Evolutionary conservation across 2,329 filamentous ascomycete genomes (phyloP).

Genomic region (Colletotrichum coccodes): DNA sequence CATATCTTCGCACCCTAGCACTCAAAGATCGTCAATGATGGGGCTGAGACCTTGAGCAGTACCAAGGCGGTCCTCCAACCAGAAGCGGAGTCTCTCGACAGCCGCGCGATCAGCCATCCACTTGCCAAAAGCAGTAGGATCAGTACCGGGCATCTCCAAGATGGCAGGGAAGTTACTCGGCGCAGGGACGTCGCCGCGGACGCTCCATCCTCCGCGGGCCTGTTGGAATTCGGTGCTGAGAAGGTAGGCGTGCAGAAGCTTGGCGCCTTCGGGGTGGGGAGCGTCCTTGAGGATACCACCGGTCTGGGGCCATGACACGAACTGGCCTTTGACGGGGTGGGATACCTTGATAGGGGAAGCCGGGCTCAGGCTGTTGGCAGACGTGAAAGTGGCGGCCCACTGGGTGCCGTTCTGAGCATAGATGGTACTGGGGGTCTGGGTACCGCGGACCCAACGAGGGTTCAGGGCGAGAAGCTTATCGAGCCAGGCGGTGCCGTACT

Average conservation of each 20-base stretch:
- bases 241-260: slow-evolving; percentile 59
- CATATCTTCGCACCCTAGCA: no score
- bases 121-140: slow-evolving; percentile 48
- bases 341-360: slow-evolving; percentile 36
- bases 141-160: slow-evolving; percentile 43
- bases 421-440: slow-evolving; percentile 51
- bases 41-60: slow-evolving; percentile 53
- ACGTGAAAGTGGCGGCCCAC: slow-evolving; percentile 47
- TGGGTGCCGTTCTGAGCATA: slow-evolving; percentile 41
- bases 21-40: slow-evolving; percentile 31
- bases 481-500: slow-evolving; percentile 58
- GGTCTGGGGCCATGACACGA: slow-evolving; percentile 59
- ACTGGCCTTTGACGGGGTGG: slow-evolving; percentile 49
- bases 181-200: slow-evolving; percentile 45
- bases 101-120: slow-evolving; percentile 53
- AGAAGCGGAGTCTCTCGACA: slow-evolving; percentile 54
- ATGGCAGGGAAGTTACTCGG: slow-evolving; percentile 42
- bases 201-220: slow-evolving; percentile 42
- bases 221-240: slow-evolving; percentile 53
- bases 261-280: slow-evolving; percentile 60
- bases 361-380: slow-evolving; percentile 33
- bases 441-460: slow-evolving; percentile 63
- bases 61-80: slow-evolving; percentile 53
- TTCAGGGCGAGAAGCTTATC: slow-evolving; percentile 58
- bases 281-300: slow-evolving; percentile 59